Base-by-base conservation (phyloP, 129 eudicot genomes). In the Smallanthus sonchifolius region DNA sequence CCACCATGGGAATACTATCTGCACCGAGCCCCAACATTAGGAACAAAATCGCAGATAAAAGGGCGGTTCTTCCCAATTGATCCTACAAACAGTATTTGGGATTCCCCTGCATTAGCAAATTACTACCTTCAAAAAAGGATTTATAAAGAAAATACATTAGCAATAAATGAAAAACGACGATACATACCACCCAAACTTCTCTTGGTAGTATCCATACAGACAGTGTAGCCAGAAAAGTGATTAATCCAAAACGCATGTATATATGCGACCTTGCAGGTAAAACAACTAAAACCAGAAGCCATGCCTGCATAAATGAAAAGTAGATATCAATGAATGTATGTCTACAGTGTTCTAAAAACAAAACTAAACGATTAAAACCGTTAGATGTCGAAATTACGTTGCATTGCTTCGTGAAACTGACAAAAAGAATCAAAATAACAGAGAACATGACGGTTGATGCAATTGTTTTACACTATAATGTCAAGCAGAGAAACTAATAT, bases 21-120 rank as follows among this genome's bases (percentile, higher is more conserved):
- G 99, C 81, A 68, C 97, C 85, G 19, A 94, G 73, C 77, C 95
- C 99, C 88, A 94, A 62, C 91, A 91, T 86, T 74, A 94, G 36
- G 81, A 94, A 94, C 76, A 94, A 81, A 86, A 94, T 79, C 67
- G 84, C 93, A 14, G 96, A 90, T 44, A 94, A 80, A 78, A 94
- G 81, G 7, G 90, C 34, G 42, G 88, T 96, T 82, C 99, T 85
- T 72, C 97, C 97, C 76, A 94, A 54, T 83, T 94, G 99, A 88
- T 94, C 99, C 99, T 94, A 87, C 75, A 85, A 71, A 80, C 39
- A 65, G 38, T 77, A 75, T 81, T 65, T 38, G 69, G 59, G 16
- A 72, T 67, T 70, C 60, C 81, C 78, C 75, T 75, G 80, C 80
- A 80, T 73, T 76, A 81, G 83, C 75, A 69, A 36, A 67, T 67